Base-by-base conservation (phyloP, 495 filamentous ascomycete species). In the Xylaria cubensis region DNA sequence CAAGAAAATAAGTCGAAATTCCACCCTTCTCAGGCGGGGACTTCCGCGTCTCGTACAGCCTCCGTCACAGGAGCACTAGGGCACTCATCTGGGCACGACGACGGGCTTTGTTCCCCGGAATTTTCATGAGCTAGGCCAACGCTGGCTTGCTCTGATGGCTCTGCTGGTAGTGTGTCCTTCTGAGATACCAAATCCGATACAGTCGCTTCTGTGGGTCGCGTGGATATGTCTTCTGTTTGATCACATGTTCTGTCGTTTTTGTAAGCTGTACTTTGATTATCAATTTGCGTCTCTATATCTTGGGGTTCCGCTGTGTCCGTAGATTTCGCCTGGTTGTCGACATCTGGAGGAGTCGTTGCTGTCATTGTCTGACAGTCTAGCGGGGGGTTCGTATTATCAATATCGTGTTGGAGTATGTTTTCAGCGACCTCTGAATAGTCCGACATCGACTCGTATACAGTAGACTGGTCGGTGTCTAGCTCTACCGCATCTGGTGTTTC, bases 171-270 rank as follows among this genome's bases (percentile, higher is more conserved):
- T 7, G n/a, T 29, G 21, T 48, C 51, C 29, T 50, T 46, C n/a
- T 44, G 69, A 29, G 59, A 46, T 44, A 46, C 32, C 2, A 41
- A 46, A 24, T 55, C 59, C 42, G 58, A 56, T 42, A 17, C n/a
- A 46, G 12, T 26, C 59, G 77, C 68, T 76, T 61, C 69, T 70
- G 75, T 77, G 69, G 73, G 48, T 74, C 62, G 77, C 71, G 69
- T 67, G 48, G 71, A n/a, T 32, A 69, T 71, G 42, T 76, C 70
- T 29, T 48, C 63, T 75, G 44, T 69, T 70, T 39, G 39, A 62
- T 48, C 56, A 29, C 64, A 34, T 71, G 3, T 48, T 10, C 70
- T 74, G 72, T 77, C 69, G 64, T 76, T 32, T 71, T 64, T 71
- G 67, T 74, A 68, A 24, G 34, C 29, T 5, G 56, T 24, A 63